Evolutionary conservation across 306 rosid genomes (phyloP).

Genomic region (Quercus engelmannii): DNA sequence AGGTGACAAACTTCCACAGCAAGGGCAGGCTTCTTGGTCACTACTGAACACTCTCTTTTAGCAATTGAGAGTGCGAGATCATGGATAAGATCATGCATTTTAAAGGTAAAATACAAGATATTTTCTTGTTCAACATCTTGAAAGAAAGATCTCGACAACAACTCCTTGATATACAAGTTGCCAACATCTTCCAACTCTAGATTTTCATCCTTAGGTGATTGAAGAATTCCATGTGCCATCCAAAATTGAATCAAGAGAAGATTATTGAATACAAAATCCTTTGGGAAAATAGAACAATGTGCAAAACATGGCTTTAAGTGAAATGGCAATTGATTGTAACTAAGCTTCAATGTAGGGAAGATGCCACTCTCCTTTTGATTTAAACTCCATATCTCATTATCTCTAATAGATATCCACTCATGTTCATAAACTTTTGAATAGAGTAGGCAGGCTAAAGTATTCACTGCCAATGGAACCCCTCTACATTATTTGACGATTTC

Average conservation of each 20-base stretch:
- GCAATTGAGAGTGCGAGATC: too few species aligned
- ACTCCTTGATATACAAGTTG: too few species aligned
- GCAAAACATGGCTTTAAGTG: conserved; percentile 18
- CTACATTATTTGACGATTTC: conserved; percentile 9
- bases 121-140: too few species aligned
- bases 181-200: too few species aligned
- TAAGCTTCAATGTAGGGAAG: conserved; percentile 2
- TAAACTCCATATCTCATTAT: conserved; percentile 17
- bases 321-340: conserved; percentile 14
- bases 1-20: too few species aligned
- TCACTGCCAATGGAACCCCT: conserved; percentile 17
- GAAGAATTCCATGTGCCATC: conserved; percentile 29
- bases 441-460: background rate
- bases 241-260: conserved; percentile 1
- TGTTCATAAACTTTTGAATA: background rate
- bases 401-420: background rate
- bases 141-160: too few species aligned
- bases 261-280: background rate
- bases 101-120: too few species aligned
- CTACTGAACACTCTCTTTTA: too few species aligned
- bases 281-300: background rate
- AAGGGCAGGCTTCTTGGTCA: too few species aligned
- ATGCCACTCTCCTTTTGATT: background rate
- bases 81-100: too few species aligned
- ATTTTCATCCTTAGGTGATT: background rate